phyloP scores from a whole-genome alignment of 176 grass and related monocot species.

The Tillandsia fasciculata region DNA sequence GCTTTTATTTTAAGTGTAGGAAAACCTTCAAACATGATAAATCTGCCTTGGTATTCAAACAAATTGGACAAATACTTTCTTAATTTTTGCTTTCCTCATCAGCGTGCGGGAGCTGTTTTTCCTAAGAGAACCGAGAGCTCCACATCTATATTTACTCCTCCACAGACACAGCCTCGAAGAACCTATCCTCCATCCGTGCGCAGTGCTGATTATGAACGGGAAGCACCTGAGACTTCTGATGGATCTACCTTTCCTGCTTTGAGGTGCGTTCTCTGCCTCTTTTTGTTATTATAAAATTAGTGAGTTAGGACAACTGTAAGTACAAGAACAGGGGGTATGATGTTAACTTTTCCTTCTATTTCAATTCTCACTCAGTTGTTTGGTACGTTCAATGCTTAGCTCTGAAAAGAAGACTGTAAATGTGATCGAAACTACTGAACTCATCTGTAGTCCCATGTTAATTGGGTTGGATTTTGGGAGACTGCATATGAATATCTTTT shows the following conservation, averaged over 20 bases:
- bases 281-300: not conserved
- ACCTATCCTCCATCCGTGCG: constrained; percentile 47
- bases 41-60: not conserved
- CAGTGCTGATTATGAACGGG: constrained; percentile 72
- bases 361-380: too few relatives aligned
- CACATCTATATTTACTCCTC: constrained; percentile 61
- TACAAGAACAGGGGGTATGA: not conserved
- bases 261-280: constrained; percentile 40
- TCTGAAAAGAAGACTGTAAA: too few relatives aligned
- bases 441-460: too few relatives aligned
- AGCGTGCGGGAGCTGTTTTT: constrained; percentile 93
- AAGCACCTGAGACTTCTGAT: constrained; percentile 72
- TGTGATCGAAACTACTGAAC: too few relatives aligned
- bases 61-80: not conserved
- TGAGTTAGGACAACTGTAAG: not conserved
- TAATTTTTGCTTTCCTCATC: constrained; percentile 9
- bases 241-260: constrained; percentile 71
- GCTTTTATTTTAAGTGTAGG: not conserved
- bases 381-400: too few relatives aligned
- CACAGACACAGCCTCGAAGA: constrained; percentile 44
- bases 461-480: too few relatives aligned
- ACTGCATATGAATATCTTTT: too few relatives aligned
- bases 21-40: not conserved
- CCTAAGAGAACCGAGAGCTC: constrained; percentile 66
- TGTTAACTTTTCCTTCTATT: not conserved